Evolutionary conservation across 2,329 filamentous ascomycete species (phyloP).

Genomic region (Mycogone perniciosa): DNA sequence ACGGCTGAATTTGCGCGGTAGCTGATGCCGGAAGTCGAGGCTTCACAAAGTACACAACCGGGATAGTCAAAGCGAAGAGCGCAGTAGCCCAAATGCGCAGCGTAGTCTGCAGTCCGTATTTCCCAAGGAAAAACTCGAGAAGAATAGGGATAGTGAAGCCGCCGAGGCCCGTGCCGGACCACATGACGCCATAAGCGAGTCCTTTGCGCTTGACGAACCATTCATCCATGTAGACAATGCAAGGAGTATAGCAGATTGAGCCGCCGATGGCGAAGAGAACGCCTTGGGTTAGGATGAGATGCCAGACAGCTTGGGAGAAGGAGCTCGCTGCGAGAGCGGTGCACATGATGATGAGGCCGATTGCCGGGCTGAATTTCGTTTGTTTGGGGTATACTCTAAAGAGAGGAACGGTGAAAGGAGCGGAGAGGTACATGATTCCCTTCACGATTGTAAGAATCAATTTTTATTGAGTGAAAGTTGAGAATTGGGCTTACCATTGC

Average conservation of each 20-base stretch:
- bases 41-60: conserved; percentile 47
- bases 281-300: conserved; percentile 52
- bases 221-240: conserved; percentile 49
- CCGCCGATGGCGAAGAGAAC: conserved; percentile 50
- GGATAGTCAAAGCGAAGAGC: conserved; percentile 41
- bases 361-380: conserved; percentile 31
- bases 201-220: conserved; percentile 49
- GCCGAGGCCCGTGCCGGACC: conserved; percentile 39
- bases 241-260: conserved; percentile 43
- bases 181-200: conserved; percentile 52
- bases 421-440: conserved; percentile 45
- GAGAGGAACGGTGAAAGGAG: conserved; percentile 40
- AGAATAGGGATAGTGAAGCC: conserved; percentile 40
- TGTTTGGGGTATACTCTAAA: conserved; percentile 34
- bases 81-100: conserved; percentile 42
- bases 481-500: conserved; percentile 37
- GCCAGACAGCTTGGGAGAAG: conserved; percentile 41
- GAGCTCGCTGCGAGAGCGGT: conserved; percentile 42
- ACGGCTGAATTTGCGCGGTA: conserved; percentile 23
- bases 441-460: conserved; percentile 10
- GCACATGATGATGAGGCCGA: conserved; percentile 40
- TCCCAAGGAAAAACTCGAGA: conserved; percentile 39
- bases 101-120: conserved; percentile 37
- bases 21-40: conserved; percentile 38
- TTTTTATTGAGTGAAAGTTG: not conserved